Evolutionary conservation across 305 asterid genomes (phyloP), one percentile per base, ranked within the genome.

Genomic region (Euphrasia arctica): DNA sequence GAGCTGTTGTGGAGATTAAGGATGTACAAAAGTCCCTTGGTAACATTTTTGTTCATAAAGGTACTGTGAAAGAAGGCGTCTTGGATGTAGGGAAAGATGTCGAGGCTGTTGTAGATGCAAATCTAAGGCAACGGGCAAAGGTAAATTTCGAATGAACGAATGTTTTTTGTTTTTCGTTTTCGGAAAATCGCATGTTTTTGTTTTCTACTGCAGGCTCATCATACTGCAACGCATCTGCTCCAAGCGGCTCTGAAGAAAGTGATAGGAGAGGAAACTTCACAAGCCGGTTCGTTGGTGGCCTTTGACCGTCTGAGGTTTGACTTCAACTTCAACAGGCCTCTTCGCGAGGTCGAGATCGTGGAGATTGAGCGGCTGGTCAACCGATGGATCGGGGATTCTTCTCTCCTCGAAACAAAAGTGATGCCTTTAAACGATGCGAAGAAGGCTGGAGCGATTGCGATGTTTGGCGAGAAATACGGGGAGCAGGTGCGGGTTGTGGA

Each of bases 381-480:
- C 78, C 78, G 75, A 66, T 92, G 97, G 97, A 79, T 90, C 64
- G 96, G 89, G 52, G 95, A 90, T 76, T 88, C 89, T n/a, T 78
- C 86, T 1, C 76, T 83, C 69, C 86, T 92, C 13, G 81, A 83
- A 77, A 85, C 94, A 15, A 84, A 78, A 74, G 94, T 85, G 60
- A 85, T 92, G 97, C 77, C 87, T 2, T 60, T 90, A 74, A 54
- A 81, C 25, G 91, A 92, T 32, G 98, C 98, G 59, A 92, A 92
- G 82, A 79, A 79, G 22, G 95, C 97, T 36, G 98, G 98, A 54
- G 98, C 98, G 49, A 82, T 87, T 65, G 96, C 97, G 0, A 92
- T 92, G 98, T 90, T 92, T 79, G 98, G 98, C 59, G 98, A 92
- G 83, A 90, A 92, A 74, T 92, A 92, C 60, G 98, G 96, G 69